Evolutionary conservation across 2,329 filamentous ascomycete species (phyloP).

Genomic region (Trichoderma guizhouense): DNA sequence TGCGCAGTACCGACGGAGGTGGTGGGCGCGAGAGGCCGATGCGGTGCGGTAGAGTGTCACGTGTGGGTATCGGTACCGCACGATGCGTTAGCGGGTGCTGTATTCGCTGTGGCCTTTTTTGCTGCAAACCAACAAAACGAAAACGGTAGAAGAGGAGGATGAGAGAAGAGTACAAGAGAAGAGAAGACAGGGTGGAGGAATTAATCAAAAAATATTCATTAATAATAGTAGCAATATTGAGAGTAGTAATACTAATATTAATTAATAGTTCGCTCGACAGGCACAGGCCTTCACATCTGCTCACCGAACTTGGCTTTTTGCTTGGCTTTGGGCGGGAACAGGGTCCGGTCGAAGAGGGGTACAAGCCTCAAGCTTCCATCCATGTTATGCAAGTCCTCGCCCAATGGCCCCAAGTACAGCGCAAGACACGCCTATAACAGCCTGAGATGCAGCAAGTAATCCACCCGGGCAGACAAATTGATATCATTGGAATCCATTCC

Average conservation of each 20-base stretch:
- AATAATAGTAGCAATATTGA: not conserved
- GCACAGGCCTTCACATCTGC: not conserved
- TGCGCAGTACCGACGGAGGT: not conserved
- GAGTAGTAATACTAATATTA: not conserved
- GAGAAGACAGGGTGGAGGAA: not conserved
- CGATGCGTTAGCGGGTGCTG: not conserved
- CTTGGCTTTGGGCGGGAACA: not conserved
- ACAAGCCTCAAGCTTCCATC: not conserved
- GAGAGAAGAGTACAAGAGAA: too few species aligned
- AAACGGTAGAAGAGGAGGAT: not conserved
- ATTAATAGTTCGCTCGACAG: not conserved
- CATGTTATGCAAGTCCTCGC: not conserved
- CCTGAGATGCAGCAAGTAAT: not conserved
- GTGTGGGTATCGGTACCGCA: not conserved
- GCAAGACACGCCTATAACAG: not conserved
- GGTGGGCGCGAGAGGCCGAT: not conserved
- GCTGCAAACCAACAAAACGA: not conserved
- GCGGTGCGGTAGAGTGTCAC: not conserved
- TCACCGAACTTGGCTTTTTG: not conserved
- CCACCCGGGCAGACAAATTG: not conserved
- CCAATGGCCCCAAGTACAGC: not conserved
- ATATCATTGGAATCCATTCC: not conserved
- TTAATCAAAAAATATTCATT: not conserved
- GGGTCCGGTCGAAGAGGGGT: not conserved
- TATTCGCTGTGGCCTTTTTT: not conserved